These are phyloP conservation scores for Solanum sejunctum DNA, from an alignment of 257 asterid species.

Conservation along the genomic window DNA sequence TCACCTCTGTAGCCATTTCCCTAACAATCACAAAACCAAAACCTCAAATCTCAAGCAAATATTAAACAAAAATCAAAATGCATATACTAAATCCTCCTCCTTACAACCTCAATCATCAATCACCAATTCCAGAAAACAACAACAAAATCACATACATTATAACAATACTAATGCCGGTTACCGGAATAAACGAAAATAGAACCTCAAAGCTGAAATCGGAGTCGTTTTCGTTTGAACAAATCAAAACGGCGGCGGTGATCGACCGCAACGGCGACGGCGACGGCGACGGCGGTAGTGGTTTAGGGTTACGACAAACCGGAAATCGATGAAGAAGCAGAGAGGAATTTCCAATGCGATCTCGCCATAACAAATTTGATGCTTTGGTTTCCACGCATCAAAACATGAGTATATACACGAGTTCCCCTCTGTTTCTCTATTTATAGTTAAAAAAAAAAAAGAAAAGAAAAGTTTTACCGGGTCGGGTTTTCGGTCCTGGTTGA, in stretches of 20 bases:
- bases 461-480: too few relatives aligned
- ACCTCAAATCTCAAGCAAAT: background rate
- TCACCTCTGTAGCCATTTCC: conserved; percentile 52
- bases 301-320: conserved; percentile 3
- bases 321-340: background rate
- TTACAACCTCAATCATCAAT: background rate
- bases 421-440: background rate
- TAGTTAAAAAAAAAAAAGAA: background rate
- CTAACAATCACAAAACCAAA: background rate
- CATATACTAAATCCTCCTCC: conserved; percentile 11
- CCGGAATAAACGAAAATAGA: background rate
- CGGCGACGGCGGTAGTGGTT: background rate
- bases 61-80: background rate
- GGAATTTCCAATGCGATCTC: conserved; percentile 33
- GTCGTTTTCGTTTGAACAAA: background rate
- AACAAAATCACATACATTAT: background rate
- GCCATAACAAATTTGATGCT: conserved; percentile 36
- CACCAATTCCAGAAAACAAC: background rate
- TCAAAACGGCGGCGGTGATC: background rate
- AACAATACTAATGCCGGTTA: background rate
- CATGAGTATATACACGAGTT: conserved; percentile 41
- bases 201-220: background rate
- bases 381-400: conserved; percentile 52
- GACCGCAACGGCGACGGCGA: background rate
- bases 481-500: background rate